These are phyloP conservation scores for Scheffersomyces parashehatae DNA, from an alignment of 1,139 yeast species.

Conservation along the genomic window DNA sequence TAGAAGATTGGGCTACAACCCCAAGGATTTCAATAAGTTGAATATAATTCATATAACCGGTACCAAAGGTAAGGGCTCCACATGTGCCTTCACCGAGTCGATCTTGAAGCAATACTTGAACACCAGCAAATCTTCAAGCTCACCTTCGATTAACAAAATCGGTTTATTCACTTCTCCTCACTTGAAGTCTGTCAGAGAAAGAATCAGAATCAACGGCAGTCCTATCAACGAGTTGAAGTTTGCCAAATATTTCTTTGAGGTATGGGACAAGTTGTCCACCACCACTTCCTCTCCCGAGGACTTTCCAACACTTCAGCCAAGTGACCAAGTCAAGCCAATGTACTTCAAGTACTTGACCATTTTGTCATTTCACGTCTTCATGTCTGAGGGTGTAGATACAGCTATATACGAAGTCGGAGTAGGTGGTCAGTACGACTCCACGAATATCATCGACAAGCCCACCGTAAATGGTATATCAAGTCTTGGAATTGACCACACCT, in stretches of 20 bases:
- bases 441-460: constrained; percentile 80
- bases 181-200: constrained; percentile 86
- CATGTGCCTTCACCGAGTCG: constrained; percentile 91
- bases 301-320: constrained; percentile 73
- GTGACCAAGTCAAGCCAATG: constrained; percentile 75
- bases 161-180: constrained; percentile 97
- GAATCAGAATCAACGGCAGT: constrained; percentile 83
- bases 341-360: constrained; percentile 90
- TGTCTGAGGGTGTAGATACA: constrained; percentile 83
- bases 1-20: constrained; percentile 80
- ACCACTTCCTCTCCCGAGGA: constrained; percentile 55
- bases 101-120: constrained; percentile 63
- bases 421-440: constrained; percentile 96
- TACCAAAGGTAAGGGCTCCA: constrained; percentile 97
- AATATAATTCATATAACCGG: constrained; percentile 93
- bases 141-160: constrained; percentile 49
- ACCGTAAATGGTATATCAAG: constrained; percentile 84
- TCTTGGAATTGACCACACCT: constrained; percentile 90
- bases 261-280: constrained; percentile 76
- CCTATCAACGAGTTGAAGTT: constrained; percentile 82
- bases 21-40: constrained; percentile 66
- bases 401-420: constrained; percentile 98
- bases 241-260: constrained; percentile 87
- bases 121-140: neutral
- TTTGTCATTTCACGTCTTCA: constrained; percentile 85